Evolutionary conservation across 495 filamentous ascomycete species (phyloP).

Genomic region (Hypoxylon subgilvum): DNA sequence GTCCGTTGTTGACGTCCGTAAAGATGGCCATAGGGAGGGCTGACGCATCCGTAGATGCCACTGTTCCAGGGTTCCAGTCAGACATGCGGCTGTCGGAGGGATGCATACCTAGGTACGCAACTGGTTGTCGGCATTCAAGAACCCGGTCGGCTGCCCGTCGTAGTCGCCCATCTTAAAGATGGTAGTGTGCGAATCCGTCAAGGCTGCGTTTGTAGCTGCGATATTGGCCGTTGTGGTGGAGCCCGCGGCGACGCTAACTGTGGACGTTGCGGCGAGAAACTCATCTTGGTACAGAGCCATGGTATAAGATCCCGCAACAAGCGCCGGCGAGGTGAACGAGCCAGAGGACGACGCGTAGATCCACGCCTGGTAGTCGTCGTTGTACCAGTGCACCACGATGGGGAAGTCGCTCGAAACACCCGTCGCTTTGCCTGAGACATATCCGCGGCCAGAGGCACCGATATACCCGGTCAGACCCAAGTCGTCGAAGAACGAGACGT

Average conservation of each 20-base stretch:
- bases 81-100: constrained; percentile 43
- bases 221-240: constrained; percentile 38
- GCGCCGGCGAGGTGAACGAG: constrained; percentile 36
- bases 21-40: constrained; percentile 42
- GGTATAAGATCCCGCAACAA: constrained; percentile 42
- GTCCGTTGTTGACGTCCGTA: constrained; percentile 40
- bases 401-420: constrained; percentile 39
- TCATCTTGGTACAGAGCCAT: constrained; percentile 45
- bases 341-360: constrained; percentile 26
- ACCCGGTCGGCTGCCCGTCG: constrained; percentile 42
- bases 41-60: constrained; percentile 31
- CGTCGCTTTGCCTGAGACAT: constrained; percentile 36
- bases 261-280: constrained; percentile 38
- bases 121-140: constrained; percentile 44
- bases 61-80: constrained; percentile 38
- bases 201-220: constrained; percentile 32
- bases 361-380: constrained; percentile 42
- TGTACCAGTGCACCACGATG: constrained; percentile 42
- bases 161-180: constrained; percentile 38
- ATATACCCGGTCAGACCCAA: constrained; percentile 40
- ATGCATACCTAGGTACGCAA: constrained; percentile 44
- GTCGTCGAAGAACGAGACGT: constrained; percentile 44
- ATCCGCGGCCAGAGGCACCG: constrained; percentile 38
- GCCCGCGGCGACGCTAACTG: constrained; percentile 35
- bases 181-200: constrained; percentile 33